Base-by-base conservation (phyloP, 2,329 filamentous ascomycete genomes). In the Claviceps pazoutovae region DNA sequence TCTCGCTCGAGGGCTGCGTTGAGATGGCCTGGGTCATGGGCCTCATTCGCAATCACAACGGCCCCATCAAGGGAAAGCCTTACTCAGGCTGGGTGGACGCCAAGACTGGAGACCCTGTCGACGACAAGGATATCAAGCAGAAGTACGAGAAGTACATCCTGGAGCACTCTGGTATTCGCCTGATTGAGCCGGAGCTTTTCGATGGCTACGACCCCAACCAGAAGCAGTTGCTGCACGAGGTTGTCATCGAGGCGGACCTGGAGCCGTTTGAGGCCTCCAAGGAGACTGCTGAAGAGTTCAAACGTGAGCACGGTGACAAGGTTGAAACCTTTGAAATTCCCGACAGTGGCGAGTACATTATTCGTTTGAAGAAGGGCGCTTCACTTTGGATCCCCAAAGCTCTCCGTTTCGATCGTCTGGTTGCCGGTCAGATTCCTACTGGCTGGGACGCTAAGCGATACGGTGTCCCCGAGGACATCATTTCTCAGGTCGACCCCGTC, bases 11-110 rank as follows among this genome's bases (percentile, higher is more conserved):
- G 69, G 93, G 93, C 34, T 97, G 93, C 63, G 85, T 98, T 55
- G 93, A 98, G 71, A 98, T 98, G 93, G 90, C 93, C 36, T 98
- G 93, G 93, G 88, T 98, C 69, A 98, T 97, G 91, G 93, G 93
- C 64, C 82, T 97, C 54, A 97, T 98, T 74, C 96, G 91, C 78
- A 95, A 98, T 69, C 88, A 95, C 75, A 97, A 97, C 61, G 93
- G 93, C 17, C 83, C 84, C 36, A 81, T 98, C 67, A 98, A 98
- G 75, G 93, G 93, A 66, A 86, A 95, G 73, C 86, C 86, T 57
- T 97, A 98, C 73, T 88, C 91, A 59, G 93, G 93, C 60, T 98
- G 88, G 89, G 88, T 98, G 54, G 93, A 98, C 64, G 78, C 82
- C 66, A 97, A 97, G 79, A 84, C 88, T 51, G 88, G 88, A 44